These are phyloP conservation scores for Lavandula angustifolia DNA, from an alignment of 257 asterid genomes.

Conservation along the genomic window DNA sequence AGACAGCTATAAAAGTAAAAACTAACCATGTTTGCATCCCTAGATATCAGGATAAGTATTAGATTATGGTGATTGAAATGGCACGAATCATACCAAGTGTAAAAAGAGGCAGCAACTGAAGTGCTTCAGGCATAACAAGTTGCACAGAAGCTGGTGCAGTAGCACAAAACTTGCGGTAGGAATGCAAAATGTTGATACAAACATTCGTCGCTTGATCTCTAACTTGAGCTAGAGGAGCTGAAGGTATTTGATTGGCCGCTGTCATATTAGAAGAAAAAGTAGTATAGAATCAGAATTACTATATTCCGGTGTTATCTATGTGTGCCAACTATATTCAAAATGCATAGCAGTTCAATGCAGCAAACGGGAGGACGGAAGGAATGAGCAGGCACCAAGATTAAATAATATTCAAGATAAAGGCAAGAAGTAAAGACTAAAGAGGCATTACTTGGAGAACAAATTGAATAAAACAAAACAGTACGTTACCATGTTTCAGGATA, in stretches of 20 bases:
- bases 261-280: constrained; percentile 39
- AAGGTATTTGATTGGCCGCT: constrained; percentile 81
- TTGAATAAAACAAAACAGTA: constrained; percentile 3
- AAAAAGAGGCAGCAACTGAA: constrained; percentile 83
- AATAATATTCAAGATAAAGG: constrained; percentile 6
- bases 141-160: constrained; percentile 89
- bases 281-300: constrained; percentile 20
- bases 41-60: constrained; percentile 5
- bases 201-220: constrained; percentile 73
- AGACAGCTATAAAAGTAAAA: constrained; percentile 2
- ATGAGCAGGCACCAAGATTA: constrained; percentile 18
- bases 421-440: constrained; percentile 1
- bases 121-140: constrained; percentile 91
- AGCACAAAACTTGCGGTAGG: constrained; percentile 90
- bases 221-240: constrained; percentile 70
- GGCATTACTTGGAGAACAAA: neutral
- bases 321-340: constrained; percentile 14
- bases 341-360: constrained; percentile 7
- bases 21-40: neutral
- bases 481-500: constrained; percentile 75
- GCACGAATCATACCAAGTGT: constrained; percentile 64
- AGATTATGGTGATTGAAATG: constrained; percentile 8
- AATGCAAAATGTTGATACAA: constrained; percentile 76
- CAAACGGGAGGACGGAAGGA: constrained; percentile 19
- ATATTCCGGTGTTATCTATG: constrained; percentile 1